Conservation (phyloP, 176 grass and related monocot genomes). For the Lolium rigidum region DNA sequence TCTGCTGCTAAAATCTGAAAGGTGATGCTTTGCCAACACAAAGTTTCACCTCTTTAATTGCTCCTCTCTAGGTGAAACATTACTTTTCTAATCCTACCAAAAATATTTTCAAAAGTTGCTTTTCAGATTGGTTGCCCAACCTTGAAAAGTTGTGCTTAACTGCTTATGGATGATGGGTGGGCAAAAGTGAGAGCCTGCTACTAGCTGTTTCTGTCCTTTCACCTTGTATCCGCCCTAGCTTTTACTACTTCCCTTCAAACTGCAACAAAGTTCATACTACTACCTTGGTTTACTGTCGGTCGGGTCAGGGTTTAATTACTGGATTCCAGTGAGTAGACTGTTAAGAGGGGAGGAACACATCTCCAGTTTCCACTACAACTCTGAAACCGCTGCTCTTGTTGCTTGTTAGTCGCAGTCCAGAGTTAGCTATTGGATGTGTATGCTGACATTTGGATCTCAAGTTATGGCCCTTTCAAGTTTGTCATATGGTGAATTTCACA, state of each 20-base stretch:
- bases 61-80: too few relatives aligned
- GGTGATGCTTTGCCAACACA: slow-evolving; percentile 32
- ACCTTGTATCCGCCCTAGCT: neutral
- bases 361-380: neutral
- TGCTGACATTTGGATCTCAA: slow-evolving; percentile 1
- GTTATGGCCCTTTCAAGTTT: slow-evolving; percentile 2
- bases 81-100: neutral
- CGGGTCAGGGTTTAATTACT: neutral
- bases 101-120: neutral
- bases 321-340: neutral
- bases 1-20: neutral
- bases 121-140: neutral
- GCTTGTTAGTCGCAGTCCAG: slow-evolving; percentile 1
- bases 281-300: neutral
- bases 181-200: neutral
- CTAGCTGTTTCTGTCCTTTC: neutral
- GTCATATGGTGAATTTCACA: slow-evolving; percentile 13
- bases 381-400: neutral
- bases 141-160: neutral
- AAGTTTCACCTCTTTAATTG: slow-evolving; percentile 25
- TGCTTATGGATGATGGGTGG: too few relatives aligned
- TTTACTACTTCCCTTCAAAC: neutral
- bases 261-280: neutral
- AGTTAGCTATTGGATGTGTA: neutral
- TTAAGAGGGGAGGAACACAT: neutral